Evolutionary conservation across 2,329 filamentous ascomycete species (phyloP).

Genomic region (Cladosporium colombiae): DNA sequence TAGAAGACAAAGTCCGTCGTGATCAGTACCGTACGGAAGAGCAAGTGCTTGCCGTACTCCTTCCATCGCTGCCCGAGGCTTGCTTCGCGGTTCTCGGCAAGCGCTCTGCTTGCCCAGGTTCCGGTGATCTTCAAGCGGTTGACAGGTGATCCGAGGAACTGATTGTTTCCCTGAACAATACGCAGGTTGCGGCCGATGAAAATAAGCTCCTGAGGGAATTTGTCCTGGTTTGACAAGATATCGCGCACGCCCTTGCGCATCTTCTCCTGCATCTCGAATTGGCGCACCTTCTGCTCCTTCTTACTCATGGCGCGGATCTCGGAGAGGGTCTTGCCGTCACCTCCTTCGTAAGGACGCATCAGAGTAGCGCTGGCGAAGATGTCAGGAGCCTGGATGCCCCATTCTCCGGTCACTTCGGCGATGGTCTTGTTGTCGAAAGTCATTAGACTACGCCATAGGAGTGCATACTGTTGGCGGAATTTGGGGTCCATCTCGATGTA

Average conservation of each 20-base stretch:
- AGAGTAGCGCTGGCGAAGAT: slow-evolving; percentile 90
- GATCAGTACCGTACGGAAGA: slow-evolving; percentile 79
- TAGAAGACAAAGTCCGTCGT: slow-evolving; percentile 81
- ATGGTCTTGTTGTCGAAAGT: slow-evolving; percentile 89
- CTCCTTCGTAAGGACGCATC: slow-evolving; percentile 86
- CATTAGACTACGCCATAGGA: slow-evolving; percentile 92
- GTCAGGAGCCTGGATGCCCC: slow-evolving; percentile 88
- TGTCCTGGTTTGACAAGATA: slow-evolving; percentile 79
- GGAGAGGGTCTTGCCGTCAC: slow-evolving; percentile 66
- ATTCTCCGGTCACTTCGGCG: slow-evolving; percentile 67
- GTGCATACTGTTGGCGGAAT: slow-evolving; percentile 82
- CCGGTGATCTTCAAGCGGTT: slow-evolving; percentile 94
- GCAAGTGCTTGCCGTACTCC: slow-evolving; percentile 73
- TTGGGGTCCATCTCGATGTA: slow-evolving; percentile 86
- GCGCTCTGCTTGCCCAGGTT: slow-evolving; percentile 79
- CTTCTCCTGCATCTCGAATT: slow-evolving; percentile 79
- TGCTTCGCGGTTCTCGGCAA: slow-evolving; percentile 73
- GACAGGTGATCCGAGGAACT: slow-evolving; percentile 83
- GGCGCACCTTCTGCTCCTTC: slow-evolving; percentile 57
- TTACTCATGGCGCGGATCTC: slow-evolving; percentile 52
- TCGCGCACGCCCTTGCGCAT: slow-evolving; percentile 72
- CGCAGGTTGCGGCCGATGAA: slow-evolving; percentile 91
- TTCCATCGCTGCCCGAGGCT: slow-evolving; percentile 61
- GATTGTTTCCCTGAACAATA: slow-evolving; percentile 92
- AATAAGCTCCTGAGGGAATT: slow-evolving; percentile 86